Conservation (phyloP, 306 rosid species). For the Calophaca sinica region DNA sequence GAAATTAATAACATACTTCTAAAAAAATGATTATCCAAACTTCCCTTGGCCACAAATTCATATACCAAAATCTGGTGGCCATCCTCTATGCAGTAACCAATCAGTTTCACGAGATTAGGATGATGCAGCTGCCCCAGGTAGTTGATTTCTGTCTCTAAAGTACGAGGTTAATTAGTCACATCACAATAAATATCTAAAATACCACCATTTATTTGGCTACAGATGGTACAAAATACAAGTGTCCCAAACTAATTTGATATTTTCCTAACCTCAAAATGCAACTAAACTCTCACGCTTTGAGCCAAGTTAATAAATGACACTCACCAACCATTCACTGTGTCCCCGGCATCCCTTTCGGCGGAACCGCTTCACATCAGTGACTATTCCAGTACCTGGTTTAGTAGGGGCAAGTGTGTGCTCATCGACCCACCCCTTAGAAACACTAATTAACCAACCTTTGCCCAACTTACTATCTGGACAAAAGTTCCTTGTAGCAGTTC, state of each 20-base stretch:
- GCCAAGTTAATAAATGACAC: conserved; percentile 46
- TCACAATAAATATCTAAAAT: background rate
- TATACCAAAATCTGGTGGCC: conserved; percentile 82
- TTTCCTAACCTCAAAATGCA: conserved; percentile 23
- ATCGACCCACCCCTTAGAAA: conserved; percentile 93
- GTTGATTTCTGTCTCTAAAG: background rate
- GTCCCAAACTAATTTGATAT: background rate
- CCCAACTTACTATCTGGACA: conserved; percentile 89
- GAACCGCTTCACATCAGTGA: conserved; percentile 84
- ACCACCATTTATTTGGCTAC: background rate
- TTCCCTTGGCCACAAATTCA: conserved; percentile 79
- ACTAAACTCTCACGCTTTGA: background rate
- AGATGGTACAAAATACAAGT: conserved; percentile 14
- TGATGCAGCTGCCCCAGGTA: conserved; percentile 83
- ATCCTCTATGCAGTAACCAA: conserved; percentile 88
- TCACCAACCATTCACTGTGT: conserved; percentile 94
- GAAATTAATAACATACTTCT: conserved; percentile 68
- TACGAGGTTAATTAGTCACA: conserved; percentile 38
- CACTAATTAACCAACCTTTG: conserved; percentile 82
- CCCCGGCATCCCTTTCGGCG: conserved; percentile 81
- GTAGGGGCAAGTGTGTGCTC: conserved; percentile 78
- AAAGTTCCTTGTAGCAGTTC: conserved; percentile 84
- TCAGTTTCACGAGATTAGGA: conserved; percentile 84
- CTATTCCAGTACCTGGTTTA: conserved; percentile 89
- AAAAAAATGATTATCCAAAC: conserved; percentile 75